Evolutionary conservation across 176 grass and related monocot species (phyloP).

Genomic region (Cocos nucifera): DNA sequence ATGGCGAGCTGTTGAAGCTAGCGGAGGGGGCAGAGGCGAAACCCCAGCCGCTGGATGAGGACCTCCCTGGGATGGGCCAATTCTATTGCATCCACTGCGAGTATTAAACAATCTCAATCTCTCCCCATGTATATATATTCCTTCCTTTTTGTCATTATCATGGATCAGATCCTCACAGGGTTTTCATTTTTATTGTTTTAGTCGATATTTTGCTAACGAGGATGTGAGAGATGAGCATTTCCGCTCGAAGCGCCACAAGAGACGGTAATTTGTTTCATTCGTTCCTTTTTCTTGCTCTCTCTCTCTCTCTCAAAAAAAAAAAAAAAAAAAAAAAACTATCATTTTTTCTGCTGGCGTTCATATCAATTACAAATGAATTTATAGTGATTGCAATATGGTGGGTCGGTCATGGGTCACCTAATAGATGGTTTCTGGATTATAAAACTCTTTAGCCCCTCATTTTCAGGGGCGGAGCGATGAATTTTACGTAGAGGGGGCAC

Average conservation of each 20-base stretch:
- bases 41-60: constrained; percentile 55
- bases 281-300: not conserved
- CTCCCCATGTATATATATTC: too few relatives aligned
- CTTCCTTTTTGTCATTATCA: not conserved
- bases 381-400: too few relatives aligned
- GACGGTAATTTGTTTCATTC: constrained; percentile 39
- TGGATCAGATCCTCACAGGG: not conserved
- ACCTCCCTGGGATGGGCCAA: constrained; percentile 88
- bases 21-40: constrained; percentile 38
- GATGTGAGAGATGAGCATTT: constrained; percentile 55
- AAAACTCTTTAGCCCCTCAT: too few relatives aligned
- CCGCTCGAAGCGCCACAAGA: constrained; percentile 91
- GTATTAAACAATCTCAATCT: constrained; percentile 21
- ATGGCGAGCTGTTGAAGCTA: constrained; percentile 75
- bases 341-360: too few relatives aligned
- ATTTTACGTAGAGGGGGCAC: too few relatives aligned
- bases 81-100: constrained; percentile 98
- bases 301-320: too few relatives aligned
- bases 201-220: constrained; percentile 77
- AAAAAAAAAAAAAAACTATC: too few relatives aligned
- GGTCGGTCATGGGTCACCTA: too few relatives aligned
- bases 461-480: too few relatives aligned
- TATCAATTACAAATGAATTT: too few relatives aligned
- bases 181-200: constrained; percentile 20
- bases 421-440: too few relatives aligned